phyloP scores from a whole-genome alignment of 192 early-diverging fungal species.

The Linnemannia zychae region DNA sequence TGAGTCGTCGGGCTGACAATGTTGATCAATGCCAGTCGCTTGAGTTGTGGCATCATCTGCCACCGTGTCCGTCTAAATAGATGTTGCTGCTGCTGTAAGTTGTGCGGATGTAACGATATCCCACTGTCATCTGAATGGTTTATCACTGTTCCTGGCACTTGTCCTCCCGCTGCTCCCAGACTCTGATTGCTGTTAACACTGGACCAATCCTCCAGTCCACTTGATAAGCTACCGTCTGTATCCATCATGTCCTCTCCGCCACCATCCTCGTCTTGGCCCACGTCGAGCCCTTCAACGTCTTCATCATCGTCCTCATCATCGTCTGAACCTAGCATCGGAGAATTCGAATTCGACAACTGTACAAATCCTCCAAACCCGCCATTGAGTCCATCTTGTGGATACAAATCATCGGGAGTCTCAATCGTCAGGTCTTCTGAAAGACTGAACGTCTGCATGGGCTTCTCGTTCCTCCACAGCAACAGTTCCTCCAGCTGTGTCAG shows the following conservation, averaged over 20 bases:
- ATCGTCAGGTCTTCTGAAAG: conserved; percentile 12
- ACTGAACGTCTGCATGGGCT: conserved; percentile 29
- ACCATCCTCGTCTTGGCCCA: neutral
- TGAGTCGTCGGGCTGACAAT: conserved; percentile 36
- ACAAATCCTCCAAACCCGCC: conserved; percentile 34
- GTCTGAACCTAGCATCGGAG: conserved; percentile 9
- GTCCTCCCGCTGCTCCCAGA: neutral
- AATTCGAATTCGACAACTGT: conserved; percentile 13
- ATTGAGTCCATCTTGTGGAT: conserved; percentile 24
- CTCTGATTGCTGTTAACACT: conserved; percentile 17
- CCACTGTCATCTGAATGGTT: neutral
- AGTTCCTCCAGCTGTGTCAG: conserved; percentile 22
- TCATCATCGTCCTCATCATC: neutral
- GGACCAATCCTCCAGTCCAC: neutral
- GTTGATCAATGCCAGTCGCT: conserved; percentile 32
- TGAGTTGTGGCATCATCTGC: conserved; percentile 17
- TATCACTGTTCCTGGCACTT: conserved; percentile 1
- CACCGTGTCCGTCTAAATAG: neutral
- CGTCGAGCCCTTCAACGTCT: neutral
- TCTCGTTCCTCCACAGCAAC: conserved; percentile 42
- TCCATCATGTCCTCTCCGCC: neutral
- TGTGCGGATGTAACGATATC: too few relatives aligned
- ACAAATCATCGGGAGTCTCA: conserved; percentile 33
- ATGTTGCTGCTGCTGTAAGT: neutral
- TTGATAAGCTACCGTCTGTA: neutral